A percentile compares a stretch with the other conserved stretches of the same genome.
Conservation (phyloP, 352 stramenopile genomes). For the Phytopythium aichiense region DNA sequence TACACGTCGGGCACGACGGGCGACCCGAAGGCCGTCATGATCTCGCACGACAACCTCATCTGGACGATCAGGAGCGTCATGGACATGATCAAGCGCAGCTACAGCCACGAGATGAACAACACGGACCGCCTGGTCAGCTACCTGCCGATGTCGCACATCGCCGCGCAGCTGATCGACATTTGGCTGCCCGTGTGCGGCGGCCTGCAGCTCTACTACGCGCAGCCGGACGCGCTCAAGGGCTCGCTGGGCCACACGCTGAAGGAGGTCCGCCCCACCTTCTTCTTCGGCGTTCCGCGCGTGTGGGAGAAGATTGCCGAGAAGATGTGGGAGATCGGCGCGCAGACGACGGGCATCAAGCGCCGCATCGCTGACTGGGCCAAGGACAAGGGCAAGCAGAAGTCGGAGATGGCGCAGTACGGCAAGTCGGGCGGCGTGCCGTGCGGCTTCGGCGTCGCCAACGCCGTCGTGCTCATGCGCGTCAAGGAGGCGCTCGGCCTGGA, state of each 20-base stretch:
- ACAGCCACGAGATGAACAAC: slow-evolving; percentile 54
- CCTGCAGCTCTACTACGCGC: slow-evolving; percentile 81
- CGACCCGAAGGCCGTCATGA: slow-evolving; percentile 95
- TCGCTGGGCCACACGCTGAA: slow-evolving; percentile 82
- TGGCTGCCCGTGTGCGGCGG: slow-evolving; percentile 64
- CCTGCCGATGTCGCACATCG: slow-evolving; percentile 89
- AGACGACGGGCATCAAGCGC: slow-evolving; percentile 91
- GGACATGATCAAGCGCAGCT: slow-evolving; percentile 55
- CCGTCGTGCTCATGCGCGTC: slow-evolving; percentile 83
- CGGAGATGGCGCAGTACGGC: slow-evolving; percentile 78
- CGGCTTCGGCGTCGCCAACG: slow-evolving; percentile 87
- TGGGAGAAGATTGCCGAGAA: slow-evolving; percentile 93
- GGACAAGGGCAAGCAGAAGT: slow-evolving; percentile 74
- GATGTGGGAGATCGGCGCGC: slow-evolving; percentile 77
- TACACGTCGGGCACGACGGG: slow-evolving; percentile 96
- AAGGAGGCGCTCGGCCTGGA: slow-evolving; percentile 90
- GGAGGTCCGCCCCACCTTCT: slow-evolving; percentile 85
- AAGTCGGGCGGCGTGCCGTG: slow-evolving; percentile 83
- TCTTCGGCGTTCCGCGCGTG: slow-evolving; percentile 89
- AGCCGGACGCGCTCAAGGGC: slow-evolving; percentile 89
- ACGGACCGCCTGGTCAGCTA: slow-evolving; percentile 81
- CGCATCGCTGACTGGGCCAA: slow-evolving; percentile 90
- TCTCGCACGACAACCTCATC: slow-evolving; percentile 93
- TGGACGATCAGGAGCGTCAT: slow-evolving; percentile 77
- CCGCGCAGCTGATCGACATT: slow-evolving; percentile 87